Evolutionary conservation across 345 rosid species (phyloP), one percentile per base, ranked within the genome.

Genomic region (Lepidium aucheri): DNA sequence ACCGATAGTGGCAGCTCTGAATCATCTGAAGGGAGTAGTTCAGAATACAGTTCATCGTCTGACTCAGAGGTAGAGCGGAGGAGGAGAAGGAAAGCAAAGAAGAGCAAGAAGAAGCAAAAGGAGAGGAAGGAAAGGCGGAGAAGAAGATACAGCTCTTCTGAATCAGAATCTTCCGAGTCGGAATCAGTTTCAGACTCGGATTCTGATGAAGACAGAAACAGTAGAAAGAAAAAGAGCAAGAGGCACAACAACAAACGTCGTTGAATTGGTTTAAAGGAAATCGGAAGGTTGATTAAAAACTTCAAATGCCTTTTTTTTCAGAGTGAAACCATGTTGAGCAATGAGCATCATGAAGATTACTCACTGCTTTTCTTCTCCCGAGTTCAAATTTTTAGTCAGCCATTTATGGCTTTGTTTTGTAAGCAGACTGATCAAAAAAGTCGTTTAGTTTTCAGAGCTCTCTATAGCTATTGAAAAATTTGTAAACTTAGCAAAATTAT

Each of bases 141-240:
- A 8, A 78, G 81, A 80, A 76, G 83, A 62, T 80, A 81, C 76
- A 84, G 85, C 68, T 86, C 97, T 11, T 83, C 95, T 3, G 86
- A 91, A 0, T 90, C 97, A 0, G 95, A 83, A 67, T 85, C 95
- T 1, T 86, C 96, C 4, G 95, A 87, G 33, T 82, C 96, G 0
- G 87, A 74, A 44, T 81, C 91, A 1, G 86, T 60, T 58, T 87
- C 95, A 0, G 92, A 84, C 34, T 86, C 91, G 0, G 96, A 87
- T 56, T 85, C 95, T 54, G 95, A 88, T 70, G 85, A 82, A 13
- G 91, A 86, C 58, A 81, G 84, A 22, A 77, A 64, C 76, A 80
- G 78, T 71, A 81, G 85, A 68, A 74, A 73, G 69, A 86, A 77
- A 78, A 87, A 83, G 80, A 84, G 78, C 77, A 78, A 49, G 78